These are phyloP conservation scores for Geotrichum histeridarum DNA, from an alignment of 1,139 yeast genomes.

Conservation along the genomic window DNA sequence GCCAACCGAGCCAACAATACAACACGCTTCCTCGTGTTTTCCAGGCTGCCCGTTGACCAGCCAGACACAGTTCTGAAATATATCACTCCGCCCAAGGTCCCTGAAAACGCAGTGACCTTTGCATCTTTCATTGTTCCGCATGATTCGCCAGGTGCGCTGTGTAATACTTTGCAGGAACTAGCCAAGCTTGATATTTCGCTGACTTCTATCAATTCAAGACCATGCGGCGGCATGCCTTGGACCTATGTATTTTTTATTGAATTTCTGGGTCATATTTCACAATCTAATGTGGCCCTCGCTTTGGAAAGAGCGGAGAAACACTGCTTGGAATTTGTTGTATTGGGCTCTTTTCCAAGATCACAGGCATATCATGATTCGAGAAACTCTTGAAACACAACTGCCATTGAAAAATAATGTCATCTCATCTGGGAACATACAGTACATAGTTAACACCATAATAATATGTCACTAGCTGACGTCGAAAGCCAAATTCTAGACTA, in stretches of 20 bases:
- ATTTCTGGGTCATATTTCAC: conserved; percentile 37
- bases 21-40: conserved; percentile 74
- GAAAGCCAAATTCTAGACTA: too few relatives aligned
- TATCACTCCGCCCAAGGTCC: background rate
- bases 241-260: conserved; percentile 81
- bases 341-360: conserved; percentile 17
- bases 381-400: background rate
- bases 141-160: conserved; percentile 70
- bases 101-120: conserved; percentile 43
- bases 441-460: too few relatives aligned
- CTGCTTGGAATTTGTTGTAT: conserved; percentile 6
- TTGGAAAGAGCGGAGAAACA: conserved; percentile 5
- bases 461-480: too few relatives aligned
- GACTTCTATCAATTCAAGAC: conserved; percentile 67
- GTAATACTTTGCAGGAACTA: conserved; percentile 59
- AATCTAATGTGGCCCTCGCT: conserved; percentile 3
- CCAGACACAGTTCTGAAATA: background rate
- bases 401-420: background rate
- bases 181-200: conserved; percentile 57
- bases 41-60: conserved; percentile 26
- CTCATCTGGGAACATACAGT: background rate
- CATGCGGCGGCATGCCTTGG: conserved; percentile 62
- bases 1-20: conserved; percentile 74
- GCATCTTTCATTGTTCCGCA: conserved; percentile 63
- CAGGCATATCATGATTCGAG: conserved; percentile 3